These are phyloP conservation scores for Komagataella mondaviorum DNA, from an alignment of 805 yeast genomes.

Conservation along the genomic window DNA sequence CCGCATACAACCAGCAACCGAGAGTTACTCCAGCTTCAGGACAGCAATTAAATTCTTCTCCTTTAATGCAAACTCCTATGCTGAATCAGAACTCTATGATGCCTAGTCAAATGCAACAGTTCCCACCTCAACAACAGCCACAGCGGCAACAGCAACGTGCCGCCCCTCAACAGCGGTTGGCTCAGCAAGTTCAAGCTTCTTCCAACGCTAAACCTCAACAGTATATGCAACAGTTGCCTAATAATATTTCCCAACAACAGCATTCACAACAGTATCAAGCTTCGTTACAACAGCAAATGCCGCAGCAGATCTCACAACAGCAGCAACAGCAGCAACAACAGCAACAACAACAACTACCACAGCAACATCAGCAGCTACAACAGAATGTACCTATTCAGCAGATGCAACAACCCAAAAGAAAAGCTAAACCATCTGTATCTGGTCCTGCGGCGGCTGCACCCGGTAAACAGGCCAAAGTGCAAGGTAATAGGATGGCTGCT, in stretches of 20 bases:
- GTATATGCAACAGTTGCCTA: neutral
- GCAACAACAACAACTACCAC: conserved; percentile 11
- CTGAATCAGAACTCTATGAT: conserved; percentile 4
- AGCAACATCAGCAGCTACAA: conserved; percentile 15
- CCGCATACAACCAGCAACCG: conserved; percentile 4
- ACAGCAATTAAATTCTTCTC: neutral
- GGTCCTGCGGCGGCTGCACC: neutral
- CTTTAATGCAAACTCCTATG: conserved; percentile 4
- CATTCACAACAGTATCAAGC: conserved; percentile 7
- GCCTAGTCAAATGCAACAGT: conserved; percentile 13
- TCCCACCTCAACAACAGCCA: conserved; percentile 13
- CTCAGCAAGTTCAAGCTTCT: conserved; percentile 1
- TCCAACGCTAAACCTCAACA: conserved; percentile 2
- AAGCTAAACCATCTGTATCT: neutral
- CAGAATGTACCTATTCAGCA: conserved; percentile 13
- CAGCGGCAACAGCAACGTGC: conserved; percentile 6
- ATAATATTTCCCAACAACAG: conserved; percentile 3
- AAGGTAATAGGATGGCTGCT: conserved; percentile 6
- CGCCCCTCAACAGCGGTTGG: conserved; percentile 3
- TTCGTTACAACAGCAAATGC: conserved; percentile 9
- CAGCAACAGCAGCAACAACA: conserved; percentile 2
- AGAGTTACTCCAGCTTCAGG: neutral
- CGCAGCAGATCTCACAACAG: conserved; percentile 11
- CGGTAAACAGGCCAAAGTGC: neutral
- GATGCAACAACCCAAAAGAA: conserved; percentile 7